These are phyloP conservation scores for Pittosporum tobira DNA, from an alignment of 129 eudicot genomes.

Conservation along the genomic window DNA sequence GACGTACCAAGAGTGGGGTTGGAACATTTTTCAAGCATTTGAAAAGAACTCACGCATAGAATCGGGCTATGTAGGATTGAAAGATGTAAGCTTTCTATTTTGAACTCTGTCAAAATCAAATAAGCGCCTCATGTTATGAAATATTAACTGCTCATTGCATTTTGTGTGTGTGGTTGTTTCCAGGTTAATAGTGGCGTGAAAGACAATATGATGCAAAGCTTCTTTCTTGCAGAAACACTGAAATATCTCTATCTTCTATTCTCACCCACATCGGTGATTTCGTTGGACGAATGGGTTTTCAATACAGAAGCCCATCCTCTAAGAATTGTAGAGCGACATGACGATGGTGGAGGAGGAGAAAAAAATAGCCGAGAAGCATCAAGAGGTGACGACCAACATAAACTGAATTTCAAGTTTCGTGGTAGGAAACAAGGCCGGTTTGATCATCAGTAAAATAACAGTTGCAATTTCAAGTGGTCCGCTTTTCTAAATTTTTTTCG, in stretches of 20 bases:
- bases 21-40: constrained; percentile 98
- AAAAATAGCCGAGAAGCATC: constrained; percentile 11
- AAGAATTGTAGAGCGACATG: constrained; percentile 52
- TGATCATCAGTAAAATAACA: constrained; percentile 23
- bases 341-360: constrained; percentile 16
- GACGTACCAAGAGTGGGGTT: constrained; percentile 99
- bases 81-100: constrained; percentile 72
- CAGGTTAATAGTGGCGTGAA: constrained; percentile 93
- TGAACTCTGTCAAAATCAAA: neutral
- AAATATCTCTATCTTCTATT: constrained; percentile 89
- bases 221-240: constrained; percentile 93
- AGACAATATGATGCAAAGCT: constrained; percentile 99
- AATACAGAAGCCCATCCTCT: constrained; percentile 98
- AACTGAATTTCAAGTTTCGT: constrained; percentile 27
- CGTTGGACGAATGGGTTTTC: constrained; percentile 97
- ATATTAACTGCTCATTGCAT: neutral
- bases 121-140: too few species aligned
- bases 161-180: constrained; percentile 9
- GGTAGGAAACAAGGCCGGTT: constrained; percentile 89
- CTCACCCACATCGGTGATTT: constrained; percentile 76
- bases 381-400: constrained; percentile 19
- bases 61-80: constrained; percentile 94
- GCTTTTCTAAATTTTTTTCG: constrained; percentile 10
- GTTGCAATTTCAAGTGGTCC: constrained; percentile 9
- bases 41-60: constrained; percentile 92